phyloP scores from a whole-genome alignment of 345 rosid genomes.

The Citrus unshiu region DNA sequence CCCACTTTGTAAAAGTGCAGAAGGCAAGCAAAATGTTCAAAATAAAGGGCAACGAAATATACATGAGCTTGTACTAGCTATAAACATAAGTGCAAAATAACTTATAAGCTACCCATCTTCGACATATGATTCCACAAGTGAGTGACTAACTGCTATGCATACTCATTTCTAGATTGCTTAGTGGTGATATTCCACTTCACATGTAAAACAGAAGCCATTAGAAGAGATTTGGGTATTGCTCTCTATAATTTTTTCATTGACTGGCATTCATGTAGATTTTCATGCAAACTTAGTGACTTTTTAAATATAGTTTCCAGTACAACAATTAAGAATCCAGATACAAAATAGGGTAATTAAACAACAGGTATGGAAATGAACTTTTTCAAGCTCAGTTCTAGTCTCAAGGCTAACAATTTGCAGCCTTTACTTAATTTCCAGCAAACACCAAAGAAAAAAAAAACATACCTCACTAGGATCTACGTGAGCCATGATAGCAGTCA shows the following conservation, averaged over 20 bases:
- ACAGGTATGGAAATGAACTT: neutral
- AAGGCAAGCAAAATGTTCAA: neutral
- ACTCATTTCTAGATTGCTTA: neutral
- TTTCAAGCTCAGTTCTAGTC: neutral
- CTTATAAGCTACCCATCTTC: neutral
- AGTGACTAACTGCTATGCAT: neutral
- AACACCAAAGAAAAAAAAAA: neutral
- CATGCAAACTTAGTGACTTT: neutral
- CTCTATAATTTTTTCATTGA: neutral
- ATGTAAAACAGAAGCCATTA: neutral
- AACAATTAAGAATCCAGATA: neutral
- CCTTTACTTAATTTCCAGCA: neutral
- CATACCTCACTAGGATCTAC: constrained; percentile 81
- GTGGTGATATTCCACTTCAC: neutral
- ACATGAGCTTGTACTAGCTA: neutral
- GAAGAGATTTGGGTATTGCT: neutral
- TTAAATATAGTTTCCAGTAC: neutral
- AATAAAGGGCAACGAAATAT: neutral
- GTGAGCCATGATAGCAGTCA: constrained; percentile 83
- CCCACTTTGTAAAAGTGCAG: neutral
- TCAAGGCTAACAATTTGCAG: neutral
- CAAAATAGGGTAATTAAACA: neutral
- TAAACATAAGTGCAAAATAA: neutral
- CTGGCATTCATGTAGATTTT: neutral
- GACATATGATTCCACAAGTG: neutral